Evolutionary conservation across 2,329 filamentous ascomycete genomes (phyloP), one percentile per base, ranked within the genome.

Genomic region (Aquanectria penicillioides): DNA sequence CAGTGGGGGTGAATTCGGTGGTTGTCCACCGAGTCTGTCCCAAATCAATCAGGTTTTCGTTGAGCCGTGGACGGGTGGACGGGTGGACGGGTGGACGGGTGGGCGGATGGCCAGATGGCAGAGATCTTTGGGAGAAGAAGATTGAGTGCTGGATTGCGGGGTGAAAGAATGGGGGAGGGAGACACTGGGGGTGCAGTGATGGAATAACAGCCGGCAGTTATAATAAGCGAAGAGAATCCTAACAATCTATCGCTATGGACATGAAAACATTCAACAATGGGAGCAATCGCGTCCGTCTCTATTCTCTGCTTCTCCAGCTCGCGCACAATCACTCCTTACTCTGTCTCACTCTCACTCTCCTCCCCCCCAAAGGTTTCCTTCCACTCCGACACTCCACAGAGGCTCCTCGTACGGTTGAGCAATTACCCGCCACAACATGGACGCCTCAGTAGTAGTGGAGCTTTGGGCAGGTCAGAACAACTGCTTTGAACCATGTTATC

Each of bases 101-200:
- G 28, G 47, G n/a, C 26, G 23, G 17, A 37, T 36, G 20, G 37
- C n/a, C 15, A 17, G 29, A 49, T 20, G 44, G 34, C 20, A 15
- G 31, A 40, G 40, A 46, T 51, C 38, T 51, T 38, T 40, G 47
- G 47, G 34, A 43, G 29, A 13, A 13, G 26, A 18, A 40, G 34
- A 49, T 56, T 49, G 44, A 48, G 17, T 28, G 38, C 26, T 38
- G 26, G 26, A 57, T 43, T 56, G 53, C 53, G 53, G 53, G 53
- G 54, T 50, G 54, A n/a, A 20, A 57, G 31, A 46, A 47, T 57
- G 54, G 54, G 54, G 54, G 54, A 46, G 33, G 22, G 46, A 50
- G 44, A 47, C 31, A 44, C 54, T 57, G 46, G 54, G 54, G 54
- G 47, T 26, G 20, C n/a, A 15, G n/a, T 18, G 15, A 12, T 34